Percentiles rank a stretch among this genome's conserved stretches.
Evolutionary conservation across 169 alveolate species (phyloP).

Genomic region (Prorocentrum cordatum): DNA sequence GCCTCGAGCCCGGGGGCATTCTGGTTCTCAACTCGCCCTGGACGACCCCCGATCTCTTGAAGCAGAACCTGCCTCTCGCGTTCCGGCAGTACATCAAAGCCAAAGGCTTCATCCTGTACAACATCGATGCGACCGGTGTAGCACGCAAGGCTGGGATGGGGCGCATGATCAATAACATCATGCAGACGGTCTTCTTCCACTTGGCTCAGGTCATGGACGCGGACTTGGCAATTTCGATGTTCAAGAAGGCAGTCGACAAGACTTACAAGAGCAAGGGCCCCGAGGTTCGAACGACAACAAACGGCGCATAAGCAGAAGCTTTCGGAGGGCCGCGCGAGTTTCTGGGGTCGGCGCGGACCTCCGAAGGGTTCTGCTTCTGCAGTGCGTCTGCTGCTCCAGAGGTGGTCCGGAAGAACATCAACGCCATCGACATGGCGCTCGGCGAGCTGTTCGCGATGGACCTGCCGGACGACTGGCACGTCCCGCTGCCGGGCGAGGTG

Average conservation of each 20-base stretch:
- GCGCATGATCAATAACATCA: conserved; percentile 73
- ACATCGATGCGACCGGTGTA: conserved; percentile 63
- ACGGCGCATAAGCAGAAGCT: no score
- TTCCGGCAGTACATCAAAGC: conserved; percentile 46
- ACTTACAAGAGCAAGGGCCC: conserved; percentile 75
- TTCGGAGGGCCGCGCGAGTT: no score
- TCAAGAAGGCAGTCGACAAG: conserved; percentile 75
- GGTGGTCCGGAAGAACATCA: no score
- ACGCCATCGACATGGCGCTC: no score
- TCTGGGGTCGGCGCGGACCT: no score
- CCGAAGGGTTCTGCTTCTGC: no score
- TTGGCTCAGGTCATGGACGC: conserved; percentile 8
- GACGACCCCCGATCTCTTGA: conserved; percentile 16
- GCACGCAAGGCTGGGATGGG: conserved; percentile 72
- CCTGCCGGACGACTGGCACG: no score
- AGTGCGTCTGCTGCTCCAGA: no score
- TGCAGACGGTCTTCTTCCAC: conserved; percentile 73
- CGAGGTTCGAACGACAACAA: no score
- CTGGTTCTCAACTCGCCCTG: conserved; percentile 72
- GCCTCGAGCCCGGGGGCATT: conserved; percentile 55
- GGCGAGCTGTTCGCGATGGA: no score
- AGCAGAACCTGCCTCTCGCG: conserved; percentile 33
- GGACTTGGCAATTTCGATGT: not conserved
- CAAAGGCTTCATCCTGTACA: conserved; percentile 54
- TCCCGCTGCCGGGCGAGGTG: no score